Evolutionary conservation across 2,329 filamentous ascomycete genomes (phyloP).

Genomic region (Lizonia empirigonia): DNA sequence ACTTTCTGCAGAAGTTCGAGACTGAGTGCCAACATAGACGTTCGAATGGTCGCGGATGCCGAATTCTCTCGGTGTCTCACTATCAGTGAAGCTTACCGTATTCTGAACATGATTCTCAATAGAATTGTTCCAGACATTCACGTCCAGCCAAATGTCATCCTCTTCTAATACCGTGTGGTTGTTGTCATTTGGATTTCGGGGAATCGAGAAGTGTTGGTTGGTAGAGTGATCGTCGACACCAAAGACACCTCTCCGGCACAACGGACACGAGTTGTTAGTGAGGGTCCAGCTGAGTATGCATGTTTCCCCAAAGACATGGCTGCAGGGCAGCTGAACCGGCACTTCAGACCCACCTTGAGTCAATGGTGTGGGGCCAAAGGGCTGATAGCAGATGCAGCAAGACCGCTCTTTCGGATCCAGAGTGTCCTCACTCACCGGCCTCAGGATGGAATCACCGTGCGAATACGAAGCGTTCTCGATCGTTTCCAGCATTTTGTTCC

Average conservation of each 20-base stretch:
- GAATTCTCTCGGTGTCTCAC: neutral
- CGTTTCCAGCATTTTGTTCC: neutral
- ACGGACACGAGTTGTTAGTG: constrained; percentile 20
- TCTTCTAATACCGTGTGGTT: neutral
- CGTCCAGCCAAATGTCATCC: constrained; percentile 9
- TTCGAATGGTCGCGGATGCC: neutral
- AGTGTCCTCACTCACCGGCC: constrained; percentile 7
- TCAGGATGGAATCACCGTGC: neutral
- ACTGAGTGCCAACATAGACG: neutral
- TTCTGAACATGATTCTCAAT: neutral
- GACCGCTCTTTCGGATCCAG: constrained; percentile 2
- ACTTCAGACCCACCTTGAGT: constrained; percentile 9
- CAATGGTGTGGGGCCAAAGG: constrained; percentile 10
- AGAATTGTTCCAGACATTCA: neutral
- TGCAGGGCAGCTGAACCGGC: constrained; percentile 19
- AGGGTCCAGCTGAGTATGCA: constrained; percentile 21
- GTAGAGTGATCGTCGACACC: neutral
- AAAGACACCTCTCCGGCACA: constrained; percentile 17
- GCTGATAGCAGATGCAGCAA: constrained; percentile 23
- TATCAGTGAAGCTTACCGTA: neutral
- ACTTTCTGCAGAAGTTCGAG: neutral
- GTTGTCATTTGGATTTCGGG: neutral
- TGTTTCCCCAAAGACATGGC: constrained; percentile 23
- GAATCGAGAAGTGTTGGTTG: neutral
- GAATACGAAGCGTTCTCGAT: constrained; percentile 1